A percentile compares a stretch with the other conserved stretches of the same genome.
These are phyloP conservation scores for Zygosaccharomyces bailii DNA, from an alignment of 805 yeast species.

Conservation along the genomic window DNA sequence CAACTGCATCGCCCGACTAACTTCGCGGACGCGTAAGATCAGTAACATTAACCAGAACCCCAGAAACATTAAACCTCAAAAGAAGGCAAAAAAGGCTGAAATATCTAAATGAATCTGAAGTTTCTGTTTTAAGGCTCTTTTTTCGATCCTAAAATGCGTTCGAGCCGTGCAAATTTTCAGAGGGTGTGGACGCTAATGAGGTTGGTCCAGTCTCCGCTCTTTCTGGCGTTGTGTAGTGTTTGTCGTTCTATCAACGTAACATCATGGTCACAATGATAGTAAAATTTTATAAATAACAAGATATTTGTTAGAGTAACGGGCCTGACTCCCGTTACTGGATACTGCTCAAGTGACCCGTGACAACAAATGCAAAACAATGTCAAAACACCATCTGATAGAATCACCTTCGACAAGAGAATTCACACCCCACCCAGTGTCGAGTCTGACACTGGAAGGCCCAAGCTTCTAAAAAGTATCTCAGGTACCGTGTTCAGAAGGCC, in stretches of 20 bases:
- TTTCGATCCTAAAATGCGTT: background rate
- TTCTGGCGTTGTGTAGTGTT: too few species aligned
- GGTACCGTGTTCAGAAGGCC: conserved; percentile 28
- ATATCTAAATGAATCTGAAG: background rate
- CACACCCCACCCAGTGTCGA: conserved; percentile 37
- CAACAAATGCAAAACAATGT: conserved; percentile 8
- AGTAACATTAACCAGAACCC: background rate
- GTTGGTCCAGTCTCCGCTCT: background rate
- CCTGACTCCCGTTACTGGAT: conserved; percentile 46
- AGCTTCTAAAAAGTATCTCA: conserved; percentile 28
- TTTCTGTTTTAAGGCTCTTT: background rate
- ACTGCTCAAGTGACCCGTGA: background rate
- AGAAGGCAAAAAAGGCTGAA: background rate
- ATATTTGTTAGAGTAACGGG: background rate
- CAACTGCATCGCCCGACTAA: background rate
- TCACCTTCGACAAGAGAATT: conserved; percentile 18
- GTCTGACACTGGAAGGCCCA: conserved; percentile 18
- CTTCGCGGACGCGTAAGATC: background rate
- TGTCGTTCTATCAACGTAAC: background rate
- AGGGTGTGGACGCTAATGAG: background rate
- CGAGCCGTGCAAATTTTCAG: background rate
- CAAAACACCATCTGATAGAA: conserved; percentile 9
- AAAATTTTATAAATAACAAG: background rate
- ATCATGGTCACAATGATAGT: background rate
- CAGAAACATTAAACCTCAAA: background rate